phyloP scores from a whole-genome alignment of 2,329 filamentous ascomycete genomes.

The Aureobasidium sp. region DNA sequence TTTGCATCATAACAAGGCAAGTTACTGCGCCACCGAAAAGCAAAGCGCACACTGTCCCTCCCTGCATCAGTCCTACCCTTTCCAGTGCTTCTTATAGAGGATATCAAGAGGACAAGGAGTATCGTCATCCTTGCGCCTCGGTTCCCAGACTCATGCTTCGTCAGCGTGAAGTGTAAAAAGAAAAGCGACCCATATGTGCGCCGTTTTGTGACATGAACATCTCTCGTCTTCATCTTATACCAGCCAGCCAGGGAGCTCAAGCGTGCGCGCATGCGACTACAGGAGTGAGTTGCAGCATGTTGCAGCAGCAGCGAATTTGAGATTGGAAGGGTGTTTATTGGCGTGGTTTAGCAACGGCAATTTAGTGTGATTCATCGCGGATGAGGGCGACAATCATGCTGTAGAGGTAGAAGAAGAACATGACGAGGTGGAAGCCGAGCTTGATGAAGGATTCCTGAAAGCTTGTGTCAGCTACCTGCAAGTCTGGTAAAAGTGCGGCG shows the following conservation, averaged over 20 bases:
- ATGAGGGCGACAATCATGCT: slow-evolving; percentile 72
- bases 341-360: neutral
- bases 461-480: slow-evolving; percentile 15
- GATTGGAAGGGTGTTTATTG: neutral
- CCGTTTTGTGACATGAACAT: slow-evolving; percentile 13
- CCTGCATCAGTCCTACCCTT: neutral
- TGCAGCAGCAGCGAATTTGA: neutral
- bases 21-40: neutral
- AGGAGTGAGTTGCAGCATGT: neutral
- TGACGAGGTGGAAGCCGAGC: slow-evolving; percentile 94
- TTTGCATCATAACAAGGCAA: slow-evolving; percentile 11
- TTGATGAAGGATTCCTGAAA: slow-evolving; percentile 94
- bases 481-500: slow-evolving; percentile 2
- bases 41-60: neutral
- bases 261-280: neutral
- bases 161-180: slow-evolving; percentile 10
- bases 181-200: slow-evolving; percentile 16
- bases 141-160: neutral
- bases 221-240: neutral
- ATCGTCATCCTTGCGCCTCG: neutral
- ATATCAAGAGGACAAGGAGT: neutral
- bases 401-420: slow-evolving; percentile 99
- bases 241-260: slow-evolving; percentile 2
- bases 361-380: slow-evolving; percentile 71
- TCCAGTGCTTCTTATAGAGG: neutral